Evolutionary conservation across 331 rosid species (phyloP).

Genomic region (Rosa hybrid): DNA sequence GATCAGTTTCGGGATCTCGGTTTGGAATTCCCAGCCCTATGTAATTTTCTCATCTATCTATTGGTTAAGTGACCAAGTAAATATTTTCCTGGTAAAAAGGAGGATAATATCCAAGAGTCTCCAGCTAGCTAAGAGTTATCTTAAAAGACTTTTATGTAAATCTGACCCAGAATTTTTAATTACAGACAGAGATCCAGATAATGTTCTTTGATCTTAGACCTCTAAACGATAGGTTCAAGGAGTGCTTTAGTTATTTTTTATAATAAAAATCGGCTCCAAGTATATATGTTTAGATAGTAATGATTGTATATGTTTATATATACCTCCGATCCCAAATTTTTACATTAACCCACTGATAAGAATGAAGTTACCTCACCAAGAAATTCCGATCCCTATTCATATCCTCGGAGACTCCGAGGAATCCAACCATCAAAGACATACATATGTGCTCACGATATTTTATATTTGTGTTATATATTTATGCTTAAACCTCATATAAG

Average conservation of each 20-base stretch:
- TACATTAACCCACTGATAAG: neutral
- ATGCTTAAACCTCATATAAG: neutral
- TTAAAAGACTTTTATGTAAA: neutral
- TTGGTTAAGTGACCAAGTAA: neutral
- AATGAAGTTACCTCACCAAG: constrained; percentile 3
- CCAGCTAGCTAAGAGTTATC: neutral
- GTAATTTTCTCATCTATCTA: no score
- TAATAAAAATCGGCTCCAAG: neutral
- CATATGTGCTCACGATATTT: neutral
- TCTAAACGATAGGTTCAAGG: neutral
- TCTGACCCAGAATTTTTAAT: neutral
- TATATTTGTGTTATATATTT: neutral
- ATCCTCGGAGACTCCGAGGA: constrained; percentile 7
- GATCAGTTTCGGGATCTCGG: no score
- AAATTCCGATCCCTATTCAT: neutral
- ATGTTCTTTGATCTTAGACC: neutral
- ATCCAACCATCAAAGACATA: neutral
- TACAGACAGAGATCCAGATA: neutral
- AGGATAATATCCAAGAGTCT: constrained; percentile 2
- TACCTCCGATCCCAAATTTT: no score
- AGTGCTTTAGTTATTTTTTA: neutral
- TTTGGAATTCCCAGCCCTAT: no score
- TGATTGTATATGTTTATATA: no score
- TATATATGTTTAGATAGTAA: neutral
- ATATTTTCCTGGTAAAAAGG: neutral